Evolutionary conservation across 257 asterid genomes (phyloP), one percentile per base, ranked within the genome.

Genomic region (Fraxinus excelsior): DNA sequence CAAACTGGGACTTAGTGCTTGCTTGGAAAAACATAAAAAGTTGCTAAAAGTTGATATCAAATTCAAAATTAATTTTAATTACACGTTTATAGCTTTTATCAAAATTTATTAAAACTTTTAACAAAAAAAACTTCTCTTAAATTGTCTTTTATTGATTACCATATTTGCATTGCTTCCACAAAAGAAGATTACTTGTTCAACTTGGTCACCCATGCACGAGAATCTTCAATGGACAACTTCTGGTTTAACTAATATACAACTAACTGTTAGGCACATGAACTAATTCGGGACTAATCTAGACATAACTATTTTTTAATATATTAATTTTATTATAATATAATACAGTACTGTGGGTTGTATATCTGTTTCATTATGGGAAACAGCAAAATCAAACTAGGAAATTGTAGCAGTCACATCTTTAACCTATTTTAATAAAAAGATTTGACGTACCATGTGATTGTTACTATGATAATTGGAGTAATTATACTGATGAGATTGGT

Each of bases 301-400:
- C 64, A n/a, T 7, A n/a, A 7, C 0, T 56, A 56, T 18, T n/a
- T 18, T 18, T 14, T 3, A 46, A 53, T 53, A 19, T 53, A 53
- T 4, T 51, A 19, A 53, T 53, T 19, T 10, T 40, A 40, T 10
- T 40, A 40, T 49, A 49, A 49, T 49, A 49, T 18, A 4, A 49
- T 49, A 13, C 23, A 49, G 19, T 49, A 49, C 60, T 0, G 23
- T 18, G 2, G 9, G 62, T 51, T 51, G 21, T 56, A 6, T 56
- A 56, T 56, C 26, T 56, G 65, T 56, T 56, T 7, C 65, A 5
- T 7, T n/a, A 5, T 56, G 65, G 65, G 65, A n/a, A 56, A 56
- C 65, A 56, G 65, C 28, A 56, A 56, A 56, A 56, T 56, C 25
- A n/a, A n/a, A 56, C 65, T 56, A 56, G 65, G 65, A 56, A 56